These are phyloP conservation scores for Erodium trifolium DNA, from an alignment of 441 rosid species.

Conservation along the genomic window DNA sequence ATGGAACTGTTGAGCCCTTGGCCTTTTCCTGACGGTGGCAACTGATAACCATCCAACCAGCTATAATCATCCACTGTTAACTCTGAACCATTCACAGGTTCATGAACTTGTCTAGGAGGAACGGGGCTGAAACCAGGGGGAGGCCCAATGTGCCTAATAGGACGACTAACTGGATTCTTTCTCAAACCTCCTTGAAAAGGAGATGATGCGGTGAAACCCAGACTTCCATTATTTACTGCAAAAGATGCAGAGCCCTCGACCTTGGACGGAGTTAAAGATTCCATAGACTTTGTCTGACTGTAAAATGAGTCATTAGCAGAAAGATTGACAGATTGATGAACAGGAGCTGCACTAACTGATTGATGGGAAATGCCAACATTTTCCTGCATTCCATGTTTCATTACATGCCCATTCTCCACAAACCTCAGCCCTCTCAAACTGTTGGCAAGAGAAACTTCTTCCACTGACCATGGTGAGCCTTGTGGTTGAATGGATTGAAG, in stretches of 20 bases:
- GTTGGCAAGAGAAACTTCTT: constrained; percentile 43
- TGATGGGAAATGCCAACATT: constrained; percentile 32
- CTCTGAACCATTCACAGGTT: constrained; percentile 35
- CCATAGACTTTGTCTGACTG: constrained; percentile 29
- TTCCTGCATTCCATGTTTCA: constrained; percentile 45
- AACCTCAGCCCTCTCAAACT: constrained; percentile 49
- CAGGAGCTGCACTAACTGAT: constrained; percentile 27
- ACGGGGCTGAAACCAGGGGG: constrained; percentile 83
- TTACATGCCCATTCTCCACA: constrained; percentile 48
- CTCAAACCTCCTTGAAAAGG: constrained; percentile 31
- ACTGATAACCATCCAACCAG: constrained; percentile 95
- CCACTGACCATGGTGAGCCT: constrained; percentile 44
- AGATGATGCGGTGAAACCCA: constrained; percentile 34
- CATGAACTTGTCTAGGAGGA: constrained; percentile 47
- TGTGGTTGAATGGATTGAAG: constrained; percentile 39
- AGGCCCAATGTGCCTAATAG: constrained; percentile 76
- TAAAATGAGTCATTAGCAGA: constrained; percentile 30
- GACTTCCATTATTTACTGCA: constrained; percentile 38
- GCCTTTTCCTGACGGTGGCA: constrained; percentile 39
- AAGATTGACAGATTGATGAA: constrained; percentile 34
- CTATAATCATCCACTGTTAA: constrained; percentile 71
- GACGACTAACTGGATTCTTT: constrained; percentile 69
- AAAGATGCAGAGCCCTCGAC: constrained; percentile 35
- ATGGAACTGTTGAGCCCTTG: constrained; percentile 32
- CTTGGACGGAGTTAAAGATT: constrained; percentile 31